These are phyloP conservation scores for Astraeus odoratus DNA, from an alignment of 768 basidiomycete species.

Conservation along the genomic window DNA sequence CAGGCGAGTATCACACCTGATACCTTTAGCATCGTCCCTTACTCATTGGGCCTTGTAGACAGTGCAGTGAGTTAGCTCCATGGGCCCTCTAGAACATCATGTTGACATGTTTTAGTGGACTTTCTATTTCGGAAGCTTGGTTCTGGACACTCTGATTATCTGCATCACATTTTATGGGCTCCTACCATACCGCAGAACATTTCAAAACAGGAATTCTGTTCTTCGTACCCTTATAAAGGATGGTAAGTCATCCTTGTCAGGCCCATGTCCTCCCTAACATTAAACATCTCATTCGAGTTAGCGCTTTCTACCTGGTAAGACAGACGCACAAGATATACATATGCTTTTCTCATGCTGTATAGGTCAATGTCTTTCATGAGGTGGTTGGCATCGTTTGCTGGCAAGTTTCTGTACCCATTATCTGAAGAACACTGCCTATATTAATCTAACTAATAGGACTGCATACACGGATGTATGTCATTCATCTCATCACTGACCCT, in stretches of 20 bases:
- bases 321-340: neutral
- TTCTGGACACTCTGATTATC: neutral
- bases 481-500: neutral
- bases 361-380: neutral
- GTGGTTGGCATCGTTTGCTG: neutral
- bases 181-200: neutral
- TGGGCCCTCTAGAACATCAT: neutral
- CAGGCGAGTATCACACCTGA: neutral
- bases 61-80: neutral
- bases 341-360: neutral
- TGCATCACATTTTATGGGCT: neutral
- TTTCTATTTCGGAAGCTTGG: neutral
- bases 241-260: neutral
- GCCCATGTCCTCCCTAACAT: neutral
- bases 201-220: neutral
- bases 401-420: neutral
- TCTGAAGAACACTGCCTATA: neutral
- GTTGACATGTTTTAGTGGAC: neutral
- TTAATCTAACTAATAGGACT: neutral
- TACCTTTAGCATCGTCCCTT: neutral
- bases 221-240: neutral
- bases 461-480: neutral
- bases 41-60: neutral
- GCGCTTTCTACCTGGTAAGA: neutral
- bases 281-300: neutral